These are phyloP conservation scores for Paecilomyces dactylethromorphus DNA, from an alignment of 2,329 filamentous ascomycete species.

Conservation along the genomic window DNA sequence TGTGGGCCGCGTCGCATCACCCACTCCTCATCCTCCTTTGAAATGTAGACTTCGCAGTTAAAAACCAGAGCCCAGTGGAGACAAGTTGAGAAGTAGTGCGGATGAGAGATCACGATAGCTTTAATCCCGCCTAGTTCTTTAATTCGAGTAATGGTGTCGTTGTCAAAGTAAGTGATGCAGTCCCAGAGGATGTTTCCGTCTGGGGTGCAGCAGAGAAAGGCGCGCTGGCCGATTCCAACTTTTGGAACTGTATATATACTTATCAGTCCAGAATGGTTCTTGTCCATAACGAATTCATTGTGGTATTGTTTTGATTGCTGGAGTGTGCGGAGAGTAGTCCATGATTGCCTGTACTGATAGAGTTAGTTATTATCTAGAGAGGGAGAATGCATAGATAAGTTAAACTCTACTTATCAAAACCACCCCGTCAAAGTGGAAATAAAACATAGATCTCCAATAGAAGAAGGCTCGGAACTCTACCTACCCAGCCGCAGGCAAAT, in stretches of 20 bases:
- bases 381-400: neutral
- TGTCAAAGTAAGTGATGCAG: conserved; percentile 63
- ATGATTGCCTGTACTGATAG: conserved; percentile 15
- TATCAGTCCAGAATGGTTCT: conserved; percentile 9
- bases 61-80: conserved; percentile 67
- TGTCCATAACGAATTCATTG: conserved; percentile 15
- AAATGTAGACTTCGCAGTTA: conserved; percentile 62
- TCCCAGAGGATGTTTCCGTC: conserved; percentile 75
- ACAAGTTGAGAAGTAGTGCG: conserved; percentile 76
- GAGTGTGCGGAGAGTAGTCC: conserved; percentile 21
- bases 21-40: conserved; percentile 62
- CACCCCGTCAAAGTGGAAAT: neutral
- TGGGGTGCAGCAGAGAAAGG: conserved; percentile 60
- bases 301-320: conserved; percentile 13
- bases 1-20: conserved; percentile 37
- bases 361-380: neutral
- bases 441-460: neutral
- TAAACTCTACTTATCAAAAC: neutral
- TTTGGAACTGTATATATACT: conserved; percentile 39
- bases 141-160: conserved; percentile 53
- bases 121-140: conserved; percentile 56
- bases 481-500: conserved; percentile 20
- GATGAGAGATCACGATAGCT: conserved; percentile 71
- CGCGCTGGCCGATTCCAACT: conserved; percentile 69
- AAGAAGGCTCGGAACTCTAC: neutral